A percentile compares a stretch with the other conserved stretches of the same genome.
phyloP scores from a whole-genome alignment of 495 filamentous ascomycete species.

The Penicillium bovifimosum region DNA sequence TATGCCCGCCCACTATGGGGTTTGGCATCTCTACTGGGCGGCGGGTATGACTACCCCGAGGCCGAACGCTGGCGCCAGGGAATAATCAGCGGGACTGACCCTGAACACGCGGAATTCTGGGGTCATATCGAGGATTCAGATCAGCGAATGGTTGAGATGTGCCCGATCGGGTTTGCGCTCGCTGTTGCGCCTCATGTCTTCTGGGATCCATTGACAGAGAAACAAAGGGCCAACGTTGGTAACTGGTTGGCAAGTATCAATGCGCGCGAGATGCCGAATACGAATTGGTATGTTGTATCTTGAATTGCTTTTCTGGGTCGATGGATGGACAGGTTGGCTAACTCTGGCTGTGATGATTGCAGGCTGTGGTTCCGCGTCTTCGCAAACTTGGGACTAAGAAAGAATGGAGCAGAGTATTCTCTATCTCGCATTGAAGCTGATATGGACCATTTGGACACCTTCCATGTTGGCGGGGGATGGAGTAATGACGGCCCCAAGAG shows the following conservation, averaged over 20 bases:
- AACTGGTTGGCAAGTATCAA: conserved; percentile 68
- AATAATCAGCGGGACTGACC: conserved; percentile 62
- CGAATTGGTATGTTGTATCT: conserved; percentile 42
- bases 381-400: conserved; percentile 69
- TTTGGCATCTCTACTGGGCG: conserved; percentile 60
- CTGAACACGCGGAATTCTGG: conserved; percentile 64
- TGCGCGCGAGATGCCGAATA: conserved; percentile 63
- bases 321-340: background rate
- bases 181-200: conserved; percentile 57
- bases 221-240: conserved; percentile 56
- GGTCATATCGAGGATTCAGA: conserved; percentile 66
- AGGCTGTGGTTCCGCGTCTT: conserved; percentile 76
- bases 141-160: conserved; percentile 84
- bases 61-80: conserved; percentile 62
- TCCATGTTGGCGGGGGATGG: conserved; percentile 75
- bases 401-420: conserved; percentile 61
- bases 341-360: background rate
- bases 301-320: background rate
- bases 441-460: conserved; percentile 71
- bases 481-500: conserved; percentile 73
- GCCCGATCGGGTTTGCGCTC: conserved; percentile 61
- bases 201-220: conserved; percentile 58
- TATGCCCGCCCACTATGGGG: conserved; percentile 72
- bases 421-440: conserved; percentile 62
- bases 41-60: conserved; percentile 56